phyloP scores from a whole-genome alignment of 78 protist species.

The Cavenderia fasciculata region DNA sequence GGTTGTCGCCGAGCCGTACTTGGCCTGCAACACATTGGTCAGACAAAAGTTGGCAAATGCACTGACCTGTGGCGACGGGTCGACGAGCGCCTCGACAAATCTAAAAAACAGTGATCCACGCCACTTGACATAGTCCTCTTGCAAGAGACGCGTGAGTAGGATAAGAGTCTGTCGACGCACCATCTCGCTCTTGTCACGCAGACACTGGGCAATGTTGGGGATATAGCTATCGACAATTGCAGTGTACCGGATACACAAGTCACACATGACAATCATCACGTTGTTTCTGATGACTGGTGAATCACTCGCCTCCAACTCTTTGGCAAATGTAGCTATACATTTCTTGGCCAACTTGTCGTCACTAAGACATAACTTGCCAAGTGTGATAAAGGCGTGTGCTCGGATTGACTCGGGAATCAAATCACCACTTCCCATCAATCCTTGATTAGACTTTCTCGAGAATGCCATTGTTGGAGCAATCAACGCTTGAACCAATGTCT shows the following conservation, averaged over 20 bases:
- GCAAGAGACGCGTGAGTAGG: conserved; percentile 76
- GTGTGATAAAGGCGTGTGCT: conserved; percentile 82
- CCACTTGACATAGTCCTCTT: conserved; percentile 89
- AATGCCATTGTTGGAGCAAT: conserved; percentile 46
- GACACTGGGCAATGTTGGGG: conserved; percentile 71
- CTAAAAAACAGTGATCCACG: conserved; percentile 84
- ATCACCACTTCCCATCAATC: background rate
- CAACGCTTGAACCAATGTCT: conserved; percentile 71
- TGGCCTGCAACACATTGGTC: conserved; percentile 53
- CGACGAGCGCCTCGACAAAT: conserved; percentile 80
- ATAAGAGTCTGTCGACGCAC: conserved; percentile 86
- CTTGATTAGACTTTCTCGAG: background rate
- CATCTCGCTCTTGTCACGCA: conserved; percentile 71
- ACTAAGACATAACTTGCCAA: conserved; percentile 85
- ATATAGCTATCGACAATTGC: conserved; percentile 79
- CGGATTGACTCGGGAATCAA: conserved; percentile 58
- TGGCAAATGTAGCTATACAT: conserved; percentile 80
- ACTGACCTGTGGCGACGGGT: conserved; percentile 58
- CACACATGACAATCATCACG: conserved; percentile 87
- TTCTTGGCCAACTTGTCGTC: conserved; percentile 75
- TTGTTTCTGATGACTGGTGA: conserved; percentile 84
- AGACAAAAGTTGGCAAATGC: conserved; percentile 78
- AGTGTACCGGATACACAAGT: conserved; percentile 86
- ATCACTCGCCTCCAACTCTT: conserved; percentile 73
- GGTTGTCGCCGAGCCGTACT: conserved; percentile 19